Base-by-base conservation (phyloP, 1,284 basidiomycete genomes). In the Coniferiporia weirii region DNA sequence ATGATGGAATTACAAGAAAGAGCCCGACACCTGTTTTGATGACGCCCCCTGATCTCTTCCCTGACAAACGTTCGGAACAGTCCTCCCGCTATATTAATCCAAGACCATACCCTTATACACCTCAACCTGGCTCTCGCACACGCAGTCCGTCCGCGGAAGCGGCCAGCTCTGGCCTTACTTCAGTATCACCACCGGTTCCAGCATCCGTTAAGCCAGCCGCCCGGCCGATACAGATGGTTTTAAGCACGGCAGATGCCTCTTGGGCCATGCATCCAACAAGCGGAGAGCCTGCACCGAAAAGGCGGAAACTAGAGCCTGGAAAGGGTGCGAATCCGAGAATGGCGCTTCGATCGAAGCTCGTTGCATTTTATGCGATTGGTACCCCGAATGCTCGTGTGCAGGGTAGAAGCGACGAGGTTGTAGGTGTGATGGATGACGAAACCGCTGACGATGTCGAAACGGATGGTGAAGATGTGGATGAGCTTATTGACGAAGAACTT, bases 291-390 rank as follows among this genome's bases (percentile, higher is more conserved):
- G 66, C 65, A 50, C 47, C 35, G 63, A 68, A 65, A 57, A 63
- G 52, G 62, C 65, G 64, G 49, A 66, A 67, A 59, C 64, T 61
- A n/a, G 66, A 62, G 56, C 61, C 60, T 35, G 67, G 64, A 20
- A 58, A 59, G 9, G 62, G 59, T 35, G 69, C 72, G 32, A 43
- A 53, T 20, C 32, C 54, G 15, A 71, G 70, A 44, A 65, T 69
- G 52, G 73, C 64, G 45, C 71, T 87, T 45, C 73, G 79, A 56
- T 73, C 71, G 50, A 74, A 70, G 48, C 67, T 89, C 56, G 75
- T 72, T 52, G 75, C 72, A 12, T 88, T 83, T 69, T 78, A 82
- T n/a, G 75, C 80, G 59, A 68, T 66, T 20, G 80, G 79, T n/a
- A 79, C 72, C 59, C 72, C 72, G 44, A 67, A 61, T 20, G 60